These are phyloP conservation scores for Ganoderma resinaceum DNA, from an alignment of 1,284 basidiomycete species.

Conservation along the genomic window DNA sequence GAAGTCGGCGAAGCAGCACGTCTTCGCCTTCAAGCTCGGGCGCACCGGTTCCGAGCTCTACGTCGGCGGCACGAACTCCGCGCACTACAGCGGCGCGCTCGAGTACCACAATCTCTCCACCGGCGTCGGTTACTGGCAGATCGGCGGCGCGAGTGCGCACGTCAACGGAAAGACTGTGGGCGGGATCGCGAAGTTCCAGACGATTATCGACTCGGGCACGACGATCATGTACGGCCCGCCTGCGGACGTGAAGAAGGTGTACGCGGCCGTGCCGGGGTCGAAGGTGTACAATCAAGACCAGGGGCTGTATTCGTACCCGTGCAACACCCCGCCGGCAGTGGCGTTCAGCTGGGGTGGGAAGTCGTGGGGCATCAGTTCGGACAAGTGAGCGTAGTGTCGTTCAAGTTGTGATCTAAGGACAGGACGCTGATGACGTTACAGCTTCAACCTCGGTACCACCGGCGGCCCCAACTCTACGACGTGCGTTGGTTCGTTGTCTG, in stretches of 20 bases:
- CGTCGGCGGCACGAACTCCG: slow-evolving; percentile 47
- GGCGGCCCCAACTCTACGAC: slow-evolving; percentile 19
- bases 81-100: slow-evolving; percentile 19
- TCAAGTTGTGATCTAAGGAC: neutral
- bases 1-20: slow-evolving; percentile 41
- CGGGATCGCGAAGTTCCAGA: slow-evolving; percentile 31
- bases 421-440: slow-evolving; percentile 7
- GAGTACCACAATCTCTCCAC: slow-evolving; percentile 25
- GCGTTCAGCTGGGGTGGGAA: slow-evolving; percentile 49
- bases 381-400: slow-evolving; percentile 19
- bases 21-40: slow-evolving; percentile 58
- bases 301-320: slow-evolving; percentile 49
- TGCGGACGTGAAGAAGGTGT: slow-evolving; percentile 49
- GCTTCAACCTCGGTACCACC: slow-evolving; percentile 38
- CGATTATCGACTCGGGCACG: slow-evolving; percentile 50
- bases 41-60: slow-evolving; percentile 53
- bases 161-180: slow-evolving; percentile 36
- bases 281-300: slow-evolving; percentile 31
- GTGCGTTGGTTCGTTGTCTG: slow-evolving; percentile 38
- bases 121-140: slow-evolving; percentile 46
- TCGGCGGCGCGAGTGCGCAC: slow-evolving; percentile 42
- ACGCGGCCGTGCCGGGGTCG: slow-evolving; percentile 50
- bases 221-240: slow-evolving; percentile 57
- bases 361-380: slow-evolving; percentile 43
- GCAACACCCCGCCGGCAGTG: slow-evolving; percentile 42